Base-by-base conservation (phyloP, 2,329 filamentous ascomycete species). In the Colletotrichum truncatum region DNA sequence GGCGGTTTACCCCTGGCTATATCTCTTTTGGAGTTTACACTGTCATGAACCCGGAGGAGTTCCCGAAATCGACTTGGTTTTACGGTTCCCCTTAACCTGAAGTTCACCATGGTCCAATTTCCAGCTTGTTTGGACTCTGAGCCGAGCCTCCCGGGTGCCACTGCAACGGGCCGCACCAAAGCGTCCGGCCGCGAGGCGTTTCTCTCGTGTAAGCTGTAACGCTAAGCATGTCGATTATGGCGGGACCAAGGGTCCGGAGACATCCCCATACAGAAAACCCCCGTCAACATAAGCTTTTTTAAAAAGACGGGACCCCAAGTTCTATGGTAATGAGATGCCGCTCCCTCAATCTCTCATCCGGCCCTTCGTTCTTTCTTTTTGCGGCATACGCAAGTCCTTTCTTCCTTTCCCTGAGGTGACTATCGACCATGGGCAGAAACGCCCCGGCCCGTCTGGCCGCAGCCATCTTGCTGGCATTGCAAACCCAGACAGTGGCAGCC, bases 1-100 rank as follows among this genome's bases (percentile, higher is more conserved):
- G 23, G 25, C 30, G 23, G 43, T 18, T 39, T 49, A 28, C 55
- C 55, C 55, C 43, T 58, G 55, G 25, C 55, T 30, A 51, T 25
- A 32, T 26, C 26, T 26, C 14, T n/a, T 58, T 38, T 49, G 43
- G 25, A 2, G 18, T 7, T 10, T 28, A 25, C 39, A 21, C 16
- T 30, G 1, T 16, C 26, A 2, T 16, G 16, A 14, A 30, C 32
- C 18, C 51, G 51, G 21, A 39, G 16, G 3, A 32, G 51, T 26
- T 38, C 16, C 32, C 12, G 30, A 12, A 49, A 16, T 32, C 3
- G 26, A 49, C 26, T n/a, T 49, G 25, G 26, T n/a, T n/a, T 26
- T 26, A 28, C 23, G 6, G 32, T 9, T 49, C 21, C 25, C 14
- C 26, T n/a, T n/a, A n/a, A n/a, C n/a, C n/a, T n/a, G n/a, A n/a